A percentile compares a stretch with the other conserved stretches of the same genome.
Conservation (phyloP, 176 grass and related monocot genomes). For the Cenchrus fungigraminus region DNA sequence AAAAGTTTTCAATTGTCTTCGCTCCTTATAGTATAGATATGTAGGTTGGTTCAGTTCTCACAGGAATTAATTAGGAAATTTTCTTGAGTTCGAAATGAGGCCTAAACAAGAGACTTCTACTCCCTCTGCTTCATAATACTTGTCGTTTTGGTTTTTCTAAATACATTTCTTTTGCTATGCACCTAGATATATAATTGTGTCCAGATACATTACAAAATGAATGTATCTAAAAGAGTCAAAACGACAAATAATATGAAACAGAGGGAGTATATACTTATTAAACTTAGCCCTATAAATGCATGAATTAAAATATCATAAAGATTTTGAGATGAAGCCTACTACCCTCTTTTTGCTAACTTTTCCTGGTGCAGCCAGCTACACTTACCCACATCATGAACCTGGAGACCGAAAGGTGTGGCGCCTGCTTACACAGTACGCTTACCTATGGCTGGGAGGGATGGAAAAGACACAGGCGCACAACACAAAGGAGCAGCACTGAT, state of each 20-base stretch:
- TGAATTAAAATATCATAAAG: background rate
- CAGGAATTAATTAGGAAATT: background rate
- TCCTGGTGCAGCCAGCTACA: background rate
- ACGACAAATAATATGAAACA: no score
- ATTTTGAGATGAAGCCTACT: background rate
- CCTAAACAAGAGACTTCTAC: background rate
- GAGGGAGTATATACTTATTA: background rate
- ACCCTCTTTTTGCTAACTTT: constrained; percentile 1
- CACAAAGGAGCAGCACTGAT: background rate
- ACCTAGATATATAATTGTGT: no score
- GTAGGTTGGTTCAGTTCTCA: background rate
- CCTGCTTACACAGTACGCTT: constrained; percentile 30
- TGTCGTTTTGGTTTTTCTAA: no score
- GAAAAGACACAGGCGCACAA: constrained; percentile 6
- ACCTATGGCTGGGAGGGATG: constrained; percentile 5
- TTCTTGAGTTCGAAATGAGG: background rate
- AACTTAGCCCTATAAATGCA: background rate
- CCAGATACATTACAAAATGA: no score
- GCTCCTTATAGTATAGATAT: no score
- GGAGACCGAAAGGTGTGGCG: constrained; percentile 36
- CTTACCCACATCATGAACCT: constrained; percentile 38
- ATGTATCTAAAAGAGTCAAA: no score
- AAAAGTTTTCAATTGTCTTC: no score
- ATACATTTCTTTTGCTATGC: no score
- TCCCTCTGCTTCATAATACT: no score